phyloP scores from a whole-genome alignment of 2,329 filamentous ascomycete genomes.

The Sarocladium kiliense region DNA sequence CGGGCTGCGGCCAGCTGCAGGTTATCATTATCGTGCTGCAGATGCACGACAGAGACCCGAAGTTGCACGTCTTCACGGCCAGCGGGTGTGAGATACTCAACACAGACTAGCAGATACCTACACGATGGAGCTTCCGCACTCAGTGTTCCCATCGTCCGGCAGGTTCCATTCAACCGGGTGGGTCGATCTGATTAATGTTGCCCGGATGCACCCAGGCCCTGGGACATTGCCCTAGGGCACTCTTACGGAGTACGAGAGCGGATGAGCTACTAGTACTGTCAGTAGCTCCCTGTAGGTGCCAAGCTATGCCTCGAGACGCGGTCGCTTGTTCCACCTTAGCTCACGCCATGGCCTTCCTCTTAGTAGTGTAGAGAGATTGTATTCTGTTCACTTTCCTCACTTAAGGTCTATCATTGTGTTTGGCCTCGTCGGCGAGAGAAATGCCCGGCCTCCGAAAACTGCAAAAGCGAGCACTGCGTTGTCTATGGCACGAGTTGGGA shows the following conservation, averaged over 20 bases:
- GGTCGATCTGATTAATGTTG: background rate
- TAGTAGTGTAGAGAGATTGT: no score
- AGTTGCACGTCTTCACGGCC: background rate
- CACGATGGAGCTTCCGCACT: background rate
- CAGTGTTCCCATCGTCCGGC: constrained; percentile 4
- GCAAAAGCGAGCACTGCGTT: no score
- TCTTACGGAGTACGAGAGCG: no score
- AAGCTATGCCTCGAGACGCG: constrained; percentile 2
- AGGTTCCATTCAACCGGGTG: constrained; percentile 9
- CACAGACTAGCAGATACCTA: background rate
- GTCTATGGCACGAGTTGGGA: no score
- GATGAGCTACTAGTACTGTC: background rate
- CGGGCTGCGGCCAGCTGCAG: background rate
- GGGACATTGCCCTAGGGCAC: background rate
- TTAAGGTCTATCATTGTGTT: no score
- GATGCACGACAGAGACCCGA: no score
- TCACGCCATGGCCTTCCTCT: no score
- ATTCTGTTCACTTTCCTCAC: no score
- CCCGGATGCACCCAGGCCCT: background rate
- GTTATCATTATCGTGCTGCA: background rate
- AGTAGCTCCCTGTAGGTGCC: no score
- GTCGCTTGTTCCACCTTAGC: background rate
- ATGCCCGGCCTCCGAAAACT: no score
- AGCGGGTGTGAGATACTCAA: background rate
- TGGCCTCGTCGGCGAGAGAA: no score